Evolutionary conservation across 352 stramenopile species (phyloP), one percentile per base, ranked within the genome.

Genomic region (Thraustochytrium sp.): DNA sequence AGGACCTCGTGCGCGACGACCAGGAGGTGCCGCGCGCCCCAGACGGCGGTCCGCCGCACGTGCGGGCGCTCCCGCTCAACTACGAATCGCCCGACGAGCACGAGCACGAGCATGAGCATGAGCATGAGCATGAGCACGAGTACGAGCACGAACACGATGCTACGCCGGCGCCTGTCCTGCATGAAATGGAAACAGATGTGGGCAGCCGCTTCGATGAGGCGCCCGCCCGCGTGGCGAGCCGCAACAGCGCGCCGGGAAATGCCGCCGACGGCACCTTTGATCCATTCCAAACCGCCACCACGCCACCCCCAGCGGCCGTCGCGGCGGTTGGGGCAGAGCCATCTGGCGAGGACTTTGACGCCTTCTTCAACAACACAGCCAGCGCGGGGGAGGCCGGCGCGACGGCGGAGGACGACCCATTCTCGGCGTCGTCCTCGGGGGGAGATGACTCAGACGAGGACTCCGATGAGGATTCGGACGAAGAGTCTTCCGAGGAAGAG

Each of bases 291-390:
- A n/a, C n/a, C n/a, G n/a, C n/a, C n/a, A n/a, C n/a, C n/a, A n/a
- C 48, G n/a, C 18, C 48, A 55, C 48, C 48, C 48, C 54, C 23
- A 21, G 23, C 62, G 40, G 31, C 31, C n/a, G n/a, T n/a, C n/a
- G n/a, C n/a, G n/a, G n/a, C n/a, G n/a, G n/a, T n/a, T n/a, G n/a
- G n/a, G n/a, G n/a, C n/a, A n/a, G n/a, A n/a, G n/a, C n/a, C n/a
- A n/a, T n/a, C n/a, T n/a, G 34, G 49, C 9, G 62, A 46, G 9
- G 62, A 75, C 62, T 55, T 80, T 9, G 68, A 80, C 34, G 68
- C 68, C 26, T 64, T 80, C 68, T 80, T 80, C 62, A 11, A 8
- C 4, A 13, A 2, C 62, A 53, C 13, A 3, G 16, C 34, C 56
- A 3, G 56, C 56, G 44, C 26, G n/a, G n/a, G n/a, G n/a, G n/a